Evolutionary conservation across 2,329 filamentous ascomycete genomes (phyloP), one percentile per base, ranked within the genome.

Genomic region (Colletotrichum lentis): DNA sequence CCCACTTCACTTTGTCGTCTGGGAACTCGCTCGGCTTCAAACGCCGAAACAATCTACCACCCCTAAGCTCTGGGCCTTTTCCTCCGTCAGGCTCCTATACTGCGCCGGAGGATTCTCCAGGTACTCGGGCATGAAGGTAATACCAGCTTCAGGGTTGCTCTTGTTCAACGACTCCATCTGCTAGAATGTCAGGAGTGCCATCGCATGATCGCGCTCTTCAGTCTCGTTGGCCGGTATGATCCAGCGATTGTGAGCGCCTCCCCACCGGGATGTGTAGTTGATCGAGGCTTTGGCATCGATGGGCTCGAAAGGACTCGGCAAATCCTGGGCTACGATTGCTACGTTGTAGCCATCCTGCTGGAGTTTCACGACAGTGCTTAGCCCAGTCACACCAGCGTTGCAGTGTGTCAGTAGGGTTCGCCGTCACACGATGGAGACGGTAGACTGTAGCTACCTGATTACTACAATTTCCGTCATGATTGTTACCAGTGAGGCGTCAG

Each of bases 191-290:
- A 66, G 72, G 16, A 83, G 72, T 16, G 82, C 77, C 72, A 83
- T 77, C 44, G 62, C 74, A 70, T 84, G 82, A 68, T 85, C 83
- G 39, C 80, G 76, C 59, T 73, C 74, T 46, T 77, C 76, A 5
- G 71, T 56, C 14, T 73, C 73, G 41, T 76, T 73, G 6, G 73
- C 69, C 10, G 75, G 62, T 10, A 72, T 73, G 44, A 80, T 80
- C 72, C 81, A 84, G 47, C 85, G 80, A 70, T 86, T 85, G 72
- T 88, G 84, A 2, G 85, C 85, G 12, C 85, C 85, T 43, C 81
- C 85, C 85, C 85, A 87, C 59, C 85, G 84, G 37, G 85, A 87
- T 16, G 85, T 83, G 73, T 83, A 88, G 77, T 87, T 81, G 73
- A 85, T 81, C 64, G 80, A 75, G 0, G 76, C 69, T 16, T 68